Evolutionary conservation across 768 basidiomycete genomes (phyloP).

Genomic region (Coprinopsis sp.): DNA sequence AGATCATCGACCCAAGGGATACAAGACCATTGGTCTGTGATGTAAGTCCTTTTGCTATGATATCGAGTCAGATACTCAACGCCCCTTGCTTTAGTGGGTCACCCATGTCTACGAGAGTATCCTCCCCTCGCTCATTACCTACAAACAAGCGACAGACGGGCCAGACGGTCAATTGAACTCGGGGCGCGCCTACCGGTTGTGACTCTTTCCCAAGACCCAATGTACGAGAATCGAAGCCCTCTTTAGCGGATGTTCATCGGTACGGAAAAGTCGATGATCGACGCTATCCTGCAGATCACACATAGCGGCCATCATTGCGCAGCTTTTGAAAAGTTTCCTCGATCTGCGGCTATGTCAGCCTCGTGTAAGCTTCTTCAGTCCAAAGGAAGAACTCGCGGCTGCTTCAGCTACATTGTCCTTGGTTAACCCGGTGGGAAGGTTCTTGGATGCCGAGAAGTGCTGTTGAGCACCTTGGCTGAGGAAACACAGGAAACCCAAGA

Average conservation of each 20-base stretch:
- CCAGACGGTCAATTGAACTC: constrained; percentile 16
- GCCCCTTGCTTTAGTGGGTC: constrained; percentile 27
- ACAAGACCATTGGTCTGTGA: constrained; percentile 33
- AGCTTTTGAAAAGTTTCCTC: too few species aligned
- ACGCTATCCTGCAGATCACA: too few species aligned
- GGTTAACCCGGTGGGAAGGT: too few species aligned
- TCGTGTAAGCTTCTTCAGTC: too few species aligned
- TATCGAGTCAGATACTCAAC: not conserved
- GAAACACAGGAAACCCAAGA: too few species aligned
- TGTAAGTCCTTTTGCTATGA: constrained; percentile 18
- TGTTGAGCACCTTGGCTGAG: too few species aligned
- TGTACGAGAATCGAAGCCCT: not conserved
- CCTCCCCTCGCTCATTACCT: constrained; percentile 28
- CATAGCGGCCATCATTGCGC: too few species aligned
- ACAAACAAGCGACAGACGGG: constrained; percentile 25
- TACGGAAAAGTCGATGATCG: too few species aligned
- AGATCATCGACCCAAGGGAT: constrained; percentile 38
- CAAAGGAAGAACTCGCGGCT: too few species aligned
- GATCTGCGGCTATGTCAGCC: too few species aligned
- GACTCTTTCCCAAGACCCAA: not conserved
- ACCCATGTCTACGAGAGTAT: constrained; percentile 28
- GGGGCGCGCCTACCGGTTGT: not conserved
- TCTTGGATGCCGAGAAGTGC: too few species aligned
- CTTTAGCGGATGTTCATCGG: not conserved
- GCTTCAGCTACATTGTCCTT: too few species aligned